Evolutionary conservation across 2,329 filamentous ascomycete species (phyloP).

Genomic region (Raffaelea arxii): DNA sequence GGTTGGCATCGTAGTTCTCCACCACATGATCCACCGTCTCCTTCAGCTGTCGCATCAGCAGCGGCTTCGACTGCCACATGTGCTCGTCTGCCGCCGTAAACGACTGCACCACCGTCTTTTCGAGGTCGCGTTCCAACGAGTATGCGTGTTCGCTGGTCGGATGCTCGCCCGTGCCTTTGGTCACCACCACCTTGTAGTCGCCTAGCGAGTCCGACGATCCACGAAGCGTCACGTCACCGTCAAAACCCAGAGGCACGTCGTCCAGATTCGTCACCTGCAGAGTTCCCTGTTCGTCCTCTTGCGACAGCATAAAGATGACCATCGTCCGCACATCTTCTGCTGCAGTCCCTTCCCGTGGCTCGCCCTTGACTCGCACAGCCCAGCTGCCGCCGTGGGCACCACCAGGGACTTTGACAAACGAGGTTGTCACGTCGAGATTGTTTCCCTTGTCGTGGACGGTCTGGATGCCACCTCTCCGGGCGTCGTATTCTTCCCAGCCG

Average conservation of each 20-base stretch:
- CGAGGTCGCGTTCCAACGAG: constrained; percentile 58
- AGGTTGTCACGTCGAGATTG: constrained; percentile 79
- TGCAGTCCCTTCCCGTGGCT: constrained; percentile 60
- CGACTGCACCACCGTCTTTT: constrained; percentile 68
- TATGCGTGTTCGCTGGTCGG: constrained; percentile 55
- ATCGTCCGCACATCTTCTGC: constrained; percentile 61
- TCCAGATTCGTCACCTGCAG: constrained; percentile 38
- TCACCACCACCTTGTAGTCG: constrained; percentile 69
- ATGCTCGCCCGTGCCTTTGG: constrained; percentile 56
- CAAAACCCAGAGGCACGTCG: constrained; percentile 29
- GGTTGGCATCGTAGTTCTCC: constrained; percentile 40
- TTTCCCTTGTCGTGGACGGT: constrained; percentile 87
- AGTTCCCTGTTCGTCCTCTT: constrained; percentile 61
- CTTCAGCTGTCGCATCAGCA: constrained; percentile 45
- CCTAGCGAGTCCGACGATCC: constrained; percentile 67
- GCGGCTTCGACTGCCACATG: constrained; percentile 72
- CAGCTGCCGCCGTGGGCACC: constrained; percentile 81
- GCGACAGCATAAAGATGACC: constrained; percentile 69
- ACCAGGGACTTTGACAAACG: constrained; percentile 87
- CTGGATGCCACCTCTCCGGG: constrained; percentile 76
- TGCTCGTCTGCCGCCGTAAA: constrained; percentile 50
- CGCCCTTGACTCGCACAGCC: constrained; percentile 80
- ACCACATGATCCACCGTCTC: constrained; percentile 39
- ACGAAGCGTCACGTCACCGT: constrained; percentile 55
- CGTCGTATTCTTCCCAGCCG: constrained; percentile 96